Conservation (phyloP, 306 rosid species). For the Acacia confusa region DNA sequence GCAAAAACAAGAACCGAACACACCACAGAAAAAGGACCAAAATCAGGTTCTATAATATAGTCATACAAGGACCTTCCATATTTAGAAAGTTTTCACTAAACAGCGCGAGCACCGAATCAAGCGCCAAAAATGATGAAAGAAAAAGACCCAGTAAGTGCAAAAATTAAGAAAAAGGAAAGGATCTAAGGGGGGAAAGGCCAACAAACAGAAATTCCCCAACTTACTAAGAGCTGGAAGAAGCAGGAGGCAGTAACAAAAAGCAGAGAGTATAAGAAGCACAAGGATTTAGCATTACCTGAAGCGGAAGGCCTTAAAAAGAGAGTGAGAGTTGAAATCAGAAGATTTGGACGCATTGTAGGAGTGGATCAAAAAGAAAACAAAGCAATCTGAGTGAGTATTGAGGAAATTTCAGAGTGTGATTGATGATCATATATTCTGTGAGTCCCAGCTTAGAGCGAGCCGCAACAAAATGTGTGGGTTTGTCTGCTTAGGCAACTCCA, state of each 20-base stretch:
- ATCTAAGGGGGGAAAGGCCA: not conserved
- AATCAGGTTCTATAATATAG: constrained; percentile 1
- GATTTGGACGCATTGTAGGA: constrained; percentile 19
- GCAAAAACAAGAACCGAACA: constrained; percentile 5
- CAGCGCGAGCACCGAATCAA: not conserved
- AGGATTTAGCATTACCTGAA: constrained; percentile 18
- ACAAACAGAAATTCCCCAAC: not conserved
- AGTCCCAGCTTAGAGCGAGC: constrained; percentile 29
- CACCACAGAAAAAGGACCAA: not conserved
- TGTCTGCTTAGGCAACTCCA: constrained; percentile 29
- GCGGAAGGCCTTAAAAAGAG: not conserved
- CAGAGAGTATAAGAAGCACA: not conserved
- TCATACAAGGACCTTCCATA: not conserved
- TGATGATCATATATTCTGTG: not conserved
- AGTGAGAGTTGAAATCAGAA: constrained; percentile 18
- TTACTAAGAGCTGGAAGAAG: not conserved
- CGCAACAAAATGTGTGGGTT: constrained; percentile 38
- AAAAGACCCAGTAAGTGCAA: constrained; percentile 12
- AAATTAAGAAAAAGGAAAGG: constrained; percentile 8
- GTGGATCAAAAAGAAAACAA: constrained; percentile 14
- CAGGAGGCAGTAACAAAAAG: not conserved
- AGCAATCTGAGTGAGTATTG: constrained; percentile 20
- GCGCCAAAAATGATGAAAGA: not conserved
- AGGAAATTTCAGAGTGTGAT: constrained; percentile 35
- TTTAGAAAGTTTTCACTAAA: not conserved